Percentiles rank a stretch among this genome's conserved stretches.
Conservation (phyloP, 2,329 filamentous ascomycete species). For the Pseudopithomyces maydicus region DNA sequence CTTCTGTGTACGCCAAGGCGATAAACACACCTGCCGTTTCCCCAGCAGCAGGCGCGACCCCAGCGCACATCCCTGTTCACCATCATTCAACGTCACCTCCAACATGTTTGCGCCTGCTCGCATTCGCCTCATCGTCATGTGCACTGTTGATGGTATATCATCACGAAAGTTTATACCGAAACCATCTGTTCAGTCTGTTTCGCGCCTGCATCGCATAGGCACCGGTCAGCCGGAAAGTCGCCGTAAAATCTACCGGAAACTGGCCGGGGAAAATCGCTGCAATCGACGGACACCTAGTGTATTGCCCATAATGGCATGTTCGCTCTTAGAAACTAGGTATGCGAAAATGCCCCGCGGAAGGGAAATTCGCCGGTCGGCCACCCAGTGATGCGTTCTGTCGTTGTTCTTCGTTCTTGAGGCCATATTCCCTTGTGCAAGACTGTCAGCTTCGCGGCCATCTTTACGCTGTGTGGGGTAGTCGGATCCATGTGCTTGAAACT, state of each 20-base stretch:
- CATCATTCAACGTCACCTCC: not conserved
- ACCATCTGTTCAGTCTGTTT: not conserved
- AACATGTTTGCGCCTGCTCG: not conserved
- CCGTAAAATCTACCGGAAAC: slow-evolving; percentile 2
- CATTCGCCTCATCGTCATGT: not conserved
- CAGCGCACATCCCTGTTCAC: too few relatives aligned
- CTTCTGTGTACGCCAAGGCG: not conserved
- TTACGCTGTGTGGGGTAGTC: too few relatives aligned
- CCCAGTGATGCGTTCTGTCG: not conserved
- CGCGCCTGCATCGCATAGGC: not conserved
- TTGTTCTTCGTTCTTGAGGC: too few relatives aligned
- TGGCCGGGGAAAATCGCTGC: slow-evolving; percentile 3
- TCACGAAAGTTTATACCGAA: not conserved
- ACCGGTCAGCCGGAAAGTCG: not conserved
- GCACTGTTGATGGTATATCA: not conserved
- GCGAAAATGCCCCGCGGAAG: not conserved
- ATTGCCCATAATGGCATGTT: not conserved
- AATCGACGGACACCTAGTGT: not conserved
- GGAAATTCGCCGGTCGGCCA: not conserved
- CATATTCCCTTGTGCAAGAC: too few relatives aligned
- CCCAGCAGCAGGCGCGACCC: slow-evolving; percentile 1
- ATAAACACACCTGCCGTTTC: slow-evolving; percentile 3
- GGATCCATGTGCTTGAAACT: too few relatives aligned
- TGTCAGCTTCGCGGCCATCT: too few relatives aligned
- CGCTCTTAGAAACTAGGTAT: not conserved